phyloP scores from a whole-genome alignment of 768 basidiomycete species.

The Mycena metata region DNA sequence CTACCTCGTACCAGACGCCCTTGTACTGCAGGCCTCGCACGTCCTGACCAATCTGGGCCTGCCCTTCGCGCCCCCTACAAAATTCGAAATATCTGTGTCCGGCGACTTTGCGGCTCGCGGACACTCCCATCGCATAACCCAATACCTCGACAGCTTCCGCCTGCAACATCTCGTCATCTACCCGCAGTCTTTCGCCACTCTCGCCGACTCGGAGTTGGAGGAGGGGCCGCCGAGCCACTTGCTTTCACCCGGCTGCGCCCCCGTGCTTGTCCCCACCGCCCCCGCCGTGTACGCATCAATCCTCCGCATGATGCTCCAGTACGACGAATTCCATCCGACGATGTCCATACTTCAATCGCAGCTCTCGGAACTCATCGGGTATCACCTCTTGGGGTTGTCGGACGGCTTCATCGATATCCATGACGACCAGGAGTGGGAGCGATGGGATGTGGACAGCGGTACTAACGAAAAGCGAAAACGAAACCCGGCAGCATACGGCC shows the following conservation, averaged over 20 bases:
- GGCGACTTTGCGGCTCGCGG: slow-evolving; percentile 40
- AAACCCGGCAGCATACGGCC: too few relatives aligned
- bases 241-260: slow-evolving; percentile 25
- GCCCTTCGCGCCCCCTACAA: slow-evolving; percentile 40
- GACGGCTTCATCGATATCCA: slow-evolving; percentile 45
- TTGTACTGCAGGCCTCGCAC: slow-evolving; percentile 39
- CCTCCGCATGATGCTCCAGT: slow-evolving; percentile 48
- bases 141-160: slow-evolving; percentile 21
- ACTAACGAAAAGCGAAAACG: too few relatives aligned
- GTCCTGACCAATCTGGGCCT: slow-evolving; percentile 42
- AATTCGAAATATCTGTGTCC: slow-evolving; percentile 34
- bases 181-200: slow-evolving; percentile 45
- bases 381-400: slow-evolving; percentile 46
- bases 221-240: slow-evolving; percentile 35
- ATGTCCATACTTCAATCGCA: slow-evolving; percentile 45
- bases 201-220: slow-evolving; percentile 41
- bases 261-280: slow-evolving; percentile 45
- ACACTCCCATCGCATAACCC: slow-evolving; percentile 12
- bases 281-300: slow-evolving; percentile 52
- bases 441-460: too few relatives aligned
- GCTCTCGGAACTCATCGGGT: slow-evolving; percentile 52
- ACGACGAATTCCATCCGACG: slow-evolving; percentile 40
- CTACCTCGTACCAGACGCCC: slow-evolving; percentile 43
- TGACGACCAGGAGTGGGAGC: slow-evolving; percentile 43
- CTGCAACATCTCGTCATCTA: slow-evolving; percentile 42